Conservation (phyloP, 208 protist species). For the Hexamita inflata region DNA sequence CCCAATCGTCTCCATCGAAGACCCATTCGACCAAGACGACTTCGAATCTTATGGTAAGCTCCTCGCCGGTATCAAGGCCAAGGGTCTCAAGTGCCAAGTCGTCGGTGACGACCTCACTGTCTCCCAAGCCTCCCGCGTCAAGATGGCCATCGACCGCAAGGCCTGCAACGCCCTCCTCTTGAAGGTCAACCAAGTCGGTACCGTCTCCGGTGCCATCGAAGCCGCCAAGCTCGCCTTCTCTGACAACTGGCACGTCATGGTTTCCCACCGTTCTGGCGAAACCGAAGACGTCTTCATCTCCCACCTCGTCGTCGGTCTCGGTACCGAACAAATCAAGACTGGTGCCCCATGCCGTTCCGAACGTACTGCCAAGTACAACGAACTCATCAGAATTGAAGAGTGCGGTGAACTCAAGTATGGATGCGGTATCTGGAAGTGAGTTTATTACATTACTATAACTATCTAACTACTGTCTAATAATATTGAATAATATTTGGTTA, state of each 20-base stretch:
- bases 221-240: conserved; percentile 63
- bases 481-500: too few species aligned
- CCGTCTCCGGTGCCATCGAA: conserved; percentile 83
- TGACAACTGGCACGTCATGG: conserved; percentile 67
- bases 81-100: conserved; percentile 67
- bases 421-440: conserved; percentile 29
- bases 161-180: conserved; percentile 90
- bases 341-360: conserved; percentile 86
- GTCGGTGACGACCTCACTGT: conserved; percentile 93
- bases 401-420: conserved; percentile 44
- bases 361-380: conserved; percentile 94
- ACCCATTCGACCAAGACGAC: conserved; percentile 92
- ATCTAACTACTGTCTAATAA: too few species aligned
- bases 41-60: conserved; percentile 59
- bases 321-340: conserved; percentile 87
- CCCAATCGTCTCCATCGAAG: conserved; percentile 93
- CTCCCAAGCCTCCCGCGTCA: conserved; percentile 83
- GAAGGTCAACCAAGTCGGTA: conserved; percentile 98
- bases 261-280: conserved; percentile 87
- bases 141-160: conserved; percentile 64
- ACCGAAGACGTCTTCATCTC: conserved; percentile 95
- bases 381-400: conserved; percentile 94
- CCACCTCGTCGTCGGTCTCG: conserved; percentile 85
- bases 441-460: too few species aligned
- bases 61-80: conserved; percentile 44